Evolutionary conservation across 345 rosid species (phyloP).

Genomic region (Combretum micranthum): DNA sequence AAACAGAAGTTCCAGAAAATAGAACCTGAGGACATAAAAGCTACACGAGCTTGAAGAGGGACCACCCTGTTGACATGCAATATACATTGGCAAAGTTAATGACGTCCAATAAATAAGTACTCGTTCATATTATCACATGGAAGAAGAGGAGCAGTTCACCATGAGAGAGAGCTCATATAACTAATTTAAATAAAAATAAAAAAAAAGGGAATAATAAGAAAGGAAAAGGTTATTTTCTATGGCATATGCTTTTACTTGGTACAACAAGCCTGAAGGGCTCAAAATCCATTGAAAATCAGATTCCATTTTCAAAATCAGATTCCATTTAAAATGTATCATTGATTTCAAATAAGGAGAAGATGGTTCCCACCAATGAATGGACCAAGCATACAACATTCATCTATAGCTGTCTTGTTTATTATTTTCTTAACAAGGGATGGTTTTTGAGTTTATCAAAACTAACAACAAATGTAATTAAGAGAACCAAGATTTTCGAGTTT

Average conservation of each 20-base stretch:
- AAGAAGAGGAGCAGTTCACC: neutral
- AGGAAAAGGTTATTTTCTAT: no score
- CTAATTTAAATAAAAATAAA: neutral
- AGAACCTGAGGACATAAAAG: slow-evolving; percentile 87
- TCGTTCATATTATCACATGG: neutral
- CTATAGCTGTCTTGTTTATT: no score
- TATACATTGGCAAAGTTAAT: slow-evolving; percentile 1
- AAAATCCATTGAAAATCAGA: no score
- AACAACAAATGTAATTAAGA: neutral
- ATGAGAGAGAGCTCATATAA: neutral
- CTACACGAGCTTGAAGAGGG: slow-evolving; percentile 94
- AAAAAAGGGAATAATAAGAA: neutral
- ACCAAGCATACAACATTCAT: no score
- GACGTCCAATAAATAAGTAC: neutral
- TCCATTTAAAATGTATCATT: no score
- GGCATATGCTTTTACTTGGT: no score
- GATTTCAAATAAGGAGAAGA: no score
- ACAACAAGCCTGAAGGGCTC: no score
- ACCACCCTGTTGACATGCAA: slow-evolving; percentile 51
- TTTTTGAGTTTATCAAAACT: no score
- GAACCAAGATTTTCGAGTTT: neutral
- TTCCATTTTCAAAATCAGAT: no score
- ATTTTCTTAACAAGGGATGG: no score
- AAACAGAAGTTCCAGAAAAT: slow-evolving; percentile 94
- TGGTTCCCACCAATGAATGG: no score